Base-by-base conservation (phyloP, 345 rosid genomes). In the Salix exigua region DNA sequence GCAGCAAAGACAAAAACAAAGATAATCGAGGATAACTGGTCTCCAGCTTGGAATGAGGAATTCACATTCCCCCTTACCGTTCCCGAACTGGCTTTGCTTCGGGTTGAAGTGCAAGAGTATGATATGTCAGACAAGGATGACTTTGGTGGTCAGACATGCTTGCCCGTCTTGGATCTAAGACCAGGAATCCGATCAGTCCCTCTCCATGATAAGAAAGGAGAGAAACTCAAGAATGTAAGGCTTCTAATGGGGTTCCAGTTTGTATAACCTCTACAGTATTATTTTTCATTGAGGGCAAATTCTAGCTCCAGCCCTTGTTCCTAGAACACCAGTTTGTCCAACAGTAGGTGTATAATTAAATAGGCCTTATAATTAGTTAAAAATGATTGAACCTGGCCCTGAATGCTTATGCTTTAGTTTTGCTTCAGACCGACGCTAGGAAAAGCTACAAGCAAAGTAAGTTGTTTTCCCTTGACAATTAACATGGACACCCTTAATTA, bases 71-170 rank as follows among this genome's bases (percentile, higher is more conserved):
- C 79, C 19, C 63, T 80, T 4, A 80, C 83, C 4, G 77, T 80
- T 60, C 77, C 83, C 3, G 83, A 80, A 66, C 63, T 80, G 55
- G 83, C 83, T 11, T 67, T 80, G 77, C 80, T 80, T 40, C 67
- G 74, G 53, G n/a, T 80, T 19, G 83, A 80, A 73, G 77, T 76
- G 25, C 72, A 70, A 68, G 80, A 80, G 44, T 80, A 76, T 68
- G 83, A 80, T 73, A 75, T 71, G 80, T 80, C 83, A 1, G 83
- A 80, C 44, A 80, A 72, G 72, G 83, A 80, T 55, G 83, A 72
- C 71, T 76, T 80, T 5, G 83, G 83, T n/a, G 80, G 80, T 16
- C 83, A 80, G 62, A 72, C 83, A 60, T 80, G 83, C 68, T 61
- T 80, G 40, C 83, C 80, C 7, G 80, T 80, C 21, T 26, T 73